A percentile compares a stretch with the other conserved stretches of the same genome.
Evolutionary conservation across 306 rosid genomes (phyloP).

Genomic region (Chamaecrista fasciculata): DNA sequence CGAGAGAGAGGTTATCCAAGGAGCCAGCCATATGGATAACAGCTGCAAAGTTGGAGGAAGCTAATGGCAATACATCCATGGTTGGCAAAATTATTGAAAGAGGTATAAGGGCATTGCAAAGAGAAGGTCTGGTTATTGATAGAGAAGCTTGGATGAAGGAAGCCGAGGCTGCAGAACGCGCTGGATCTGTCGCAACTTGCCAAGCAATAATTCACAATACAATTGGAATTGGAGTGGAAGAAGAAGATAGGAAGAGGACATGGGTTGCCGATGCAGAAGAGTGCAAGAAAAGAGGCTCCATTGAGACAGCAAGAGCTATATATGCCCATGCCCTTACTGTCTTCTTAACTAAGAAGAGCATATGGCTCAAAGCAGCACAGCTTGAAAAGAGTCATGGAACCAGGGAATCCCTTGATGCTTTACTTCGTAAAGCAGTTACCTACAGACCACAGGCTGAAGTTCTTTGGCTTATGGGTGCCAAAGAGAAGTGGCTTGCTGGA

Average conservation of each 20-base stretch:
- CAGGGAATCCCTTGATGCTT: conserved; percentile 83
- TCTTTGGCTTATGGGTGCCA: conserved; percentile 97
- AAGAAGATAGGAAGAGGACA: conserved; percentile 92
- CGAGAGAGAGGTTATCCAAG: conserved; percentile 73
- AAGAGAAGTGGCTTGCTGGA: conserved; percentile 98
- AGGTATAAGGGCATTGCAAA: conserved; percentile 87
- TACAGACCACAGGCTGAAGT: conserved; percentile 96
- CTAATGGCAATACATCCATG: conserved; percentile 79
- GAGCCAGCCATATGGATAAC: conserved; percentile 94
- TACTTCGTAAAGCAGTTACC: conserved; percentile 80
- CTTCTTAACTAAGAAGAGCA: conserved; percentile 86
- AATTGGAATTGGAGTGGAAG: conserved; percentile 84
- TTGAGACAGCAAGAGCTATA: conserved; percentile 89
- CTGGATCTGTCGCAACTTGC: conserved; percentile 77
- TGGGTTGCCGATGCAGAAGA: conserved; percentile 99
- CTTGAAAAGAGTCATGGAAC: conserved; percentile 94
- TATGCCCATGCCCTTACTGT: conserved; percentile 83
- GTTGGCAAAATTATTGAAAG: conserved; percentile 85
- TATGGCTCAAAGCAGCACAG: conserved; percentile 95
- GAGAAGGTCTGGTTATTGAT: conserved; percentile 71
- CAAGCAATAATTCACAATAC: conserved; percentile 71
- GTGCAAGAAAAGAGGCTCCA: conserved; percentile 88
- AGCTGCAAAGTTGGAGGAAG: conserved; percentile 91
- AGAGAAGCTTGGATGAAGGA: conserved; percentile 93
- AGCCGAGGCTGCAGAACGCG: conserved; percentile 93